These are phyloP conservation scores for Raddia guianensis DNA, from an alignment of 176 grass and related monocot genomes.

Conservation along the genomic window DNA sequence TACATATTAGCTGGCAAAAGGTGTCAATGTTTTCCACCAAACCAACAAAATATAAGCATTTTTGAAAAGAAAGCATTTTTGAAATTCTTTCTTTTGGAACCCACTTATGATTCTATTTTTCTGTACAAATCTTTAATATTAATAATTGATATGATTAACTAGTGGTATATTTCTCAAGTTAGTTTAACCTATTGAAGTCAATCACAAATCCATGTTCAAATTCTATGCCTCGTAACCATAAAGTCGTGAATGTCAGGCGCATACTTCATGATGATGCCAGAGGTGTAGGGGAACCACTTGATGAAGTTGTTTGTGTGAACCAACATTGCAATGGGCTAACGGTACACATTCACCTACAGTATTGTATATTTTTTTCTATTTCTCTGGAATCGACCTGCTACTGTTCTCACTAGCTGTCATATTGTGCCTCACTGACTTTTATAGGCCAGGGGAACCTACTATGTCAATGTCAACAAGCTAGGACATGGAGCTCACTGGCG, in stretches of 20 bases:
- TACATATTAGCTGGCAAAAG: neutral
- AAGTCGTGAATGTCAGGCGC: conserved; percentile 50
- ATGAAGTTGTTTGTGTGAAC: conserved; percentile 73
- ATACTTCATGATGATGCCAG: conserved; percentile 64
- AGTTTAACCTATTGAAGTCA: neutral
- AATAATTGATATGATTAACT: neutral
- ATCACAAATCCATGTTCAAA: neutral
- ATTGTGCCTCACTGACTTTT: neutral
- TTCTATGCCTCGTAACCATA: conserved; percentile 15
- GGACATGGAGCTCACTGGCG: conserved; percentile 82
- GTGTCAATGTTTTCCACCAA: neutral
- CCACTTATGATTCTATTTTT: neutral
- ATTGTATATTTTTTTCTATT: neutral
- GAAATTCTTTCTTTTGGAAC: neutral
- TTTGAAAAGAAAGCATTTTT: neutral
- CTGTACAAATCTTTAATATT: neutral
- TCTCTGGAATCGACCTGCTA: neutral
- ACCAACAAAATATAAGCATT: neutral
- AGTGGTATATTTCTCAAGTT: neutral
- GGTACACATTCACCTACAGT: conserved; percentile 49
- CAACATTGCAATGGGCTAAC: conserved; percentile 61
- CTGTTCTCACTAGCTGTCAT: neutral
- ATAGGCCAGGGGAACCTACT: conserved; percentile 80
- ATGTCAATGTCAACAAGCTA: conserved; percentile 64
- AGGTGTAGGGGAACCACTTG: conserved; percentile 71